Conservation (phyloP, 371 early-diverging fungal genomes). For the Gilbertella persicaria region DNA sequence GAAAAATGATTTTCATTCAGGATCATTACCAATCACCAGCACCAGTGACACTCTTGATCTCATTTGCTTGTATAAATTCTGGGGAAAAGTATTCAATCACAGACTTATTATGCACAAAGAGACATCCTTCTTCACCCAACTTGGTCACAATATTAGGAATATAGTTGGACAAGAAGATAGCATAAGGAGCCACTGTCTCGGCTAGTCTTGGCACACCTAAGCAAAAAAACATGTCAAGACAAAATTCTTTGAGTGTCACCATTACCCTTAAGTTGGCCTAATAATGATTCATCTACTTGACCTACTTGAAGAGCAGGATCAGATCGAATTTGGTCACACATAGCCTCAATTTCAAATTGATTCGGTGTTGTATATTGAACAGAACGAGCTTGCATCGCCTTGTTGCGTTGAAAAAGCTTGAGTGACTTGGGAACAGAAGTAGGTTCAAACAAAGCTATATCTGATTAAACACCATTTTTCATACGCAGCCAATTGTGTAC, state of each 20-base stretch:
- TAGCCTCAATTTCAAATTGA: conserved; percentile 60
- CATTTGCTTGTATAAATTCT: conserved; percentile 30
- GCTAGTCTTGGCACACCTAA: conserved; percentile 23
- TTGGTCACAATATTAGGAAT: conserved; percentile 60
- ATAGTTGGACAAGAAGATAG: conserved; percentile 32
- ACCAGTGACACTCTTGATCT: conserved; percentile 66
- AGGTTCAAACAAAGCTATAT: conserved; percentile 81
- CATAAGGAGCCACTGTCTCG: conserved; percentile 22
- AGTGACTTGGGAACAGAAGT: conserved; percentile 86
- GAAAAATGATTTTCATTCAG: neutral
- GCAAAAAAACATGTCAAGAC: neutral
- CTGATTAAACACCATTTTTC: neutral
- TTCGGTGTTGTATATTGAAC: conserved; percentile 68
- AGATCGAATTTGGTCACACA: conserved; percentile 56
- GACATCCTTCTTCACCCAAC: conserved; percentile 57
- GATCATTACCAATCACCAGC: conserved; percentile 70
- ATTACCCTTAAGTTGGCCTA: neutral
- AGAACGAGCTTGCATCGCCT: conserved; percentile 16
- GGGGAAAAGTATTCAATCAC: conserved; percentile 39
- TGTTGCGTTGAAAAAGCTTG: conserved; percentile 50
- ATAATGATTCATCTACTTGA: neutral
- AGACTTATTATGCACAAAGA: conserved; percentile 30
- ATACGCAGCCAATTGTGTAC: conserved; percentile 19
- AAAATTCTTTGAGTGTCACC: conserved; percentile 2
- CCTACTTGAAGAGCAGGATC: neutral